A percentile compares a stretch with the other conserved stretches of the same genome.
Conservation (phyloP, 192 early-diverging fungal genomes). For the Podila clonocystis region DNA sequence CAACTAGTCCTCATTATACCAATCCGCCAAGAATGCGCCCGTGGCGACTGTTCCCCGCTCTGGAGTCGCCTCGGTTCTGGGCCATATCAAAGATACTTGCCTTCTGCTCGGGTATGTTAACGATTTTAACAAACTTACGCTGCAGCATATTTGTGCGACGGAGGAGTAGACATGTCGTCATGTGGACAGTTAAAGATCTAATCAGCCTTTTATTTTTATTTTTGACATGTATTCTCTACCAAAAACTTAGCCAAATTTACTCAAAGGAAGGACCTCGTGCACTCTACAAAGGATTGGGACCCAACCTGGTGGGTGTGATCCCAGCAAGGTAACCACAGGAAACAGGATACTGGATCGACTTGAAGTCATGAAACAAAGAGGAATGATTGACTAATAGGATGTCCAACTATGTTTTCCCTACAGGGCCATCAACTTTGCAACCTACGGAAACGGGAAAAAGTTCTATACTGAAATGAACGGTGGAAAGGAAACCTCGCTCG, state of each 20-base stretch:
- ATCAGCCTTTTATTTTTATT: not conserved
- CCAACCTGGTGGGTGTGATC: conserved; percentile 92
- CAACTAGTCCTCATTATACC: conserved; percentile 37
- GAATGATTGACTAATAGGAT: not conserved
- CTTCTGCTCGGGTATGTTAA: conserved; percentile 55
- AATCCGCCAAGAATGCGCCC: conserved; percentile 17
- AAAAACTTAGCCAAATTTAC: conserved; percentile 62
- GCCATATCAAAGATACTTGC: conserved; percentile 62
- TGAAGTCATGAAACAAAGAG: not conserved
- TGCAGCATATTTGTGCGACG: not conserved
- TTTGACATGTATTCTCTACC: not conserved
- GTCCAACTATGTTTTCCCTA: not conserved
- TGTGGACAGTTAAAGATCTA: not conserved
- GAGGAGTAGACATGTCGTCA: not conserved
- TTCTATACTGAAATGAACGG: conserved; percentile 78
- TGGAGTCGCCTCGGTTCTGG: conserved; percentile 41
- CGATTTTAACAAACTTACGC: conserved; percentile 7
- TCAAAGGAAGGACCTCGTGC: conserved; percentile 82
- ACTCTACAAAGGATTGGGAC: conserved; percentile 95
- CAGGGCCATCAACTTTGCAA: conserved; percentile 93
- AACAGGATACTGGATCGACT: not conserved
- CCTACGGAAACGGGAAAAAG: conserved; percentile 91
- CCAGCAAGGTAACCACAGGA: conserved; percentile 78
- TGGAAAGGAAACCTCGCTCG: conserved; percentile 78
- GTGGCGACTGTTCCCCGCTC: conserved; percentile 11